These are phyloP conservation scores for Limtongozyma cylindracea DNA, from an alignment of 805 yeast genomes.

Conservation along the genomic window DNA sequence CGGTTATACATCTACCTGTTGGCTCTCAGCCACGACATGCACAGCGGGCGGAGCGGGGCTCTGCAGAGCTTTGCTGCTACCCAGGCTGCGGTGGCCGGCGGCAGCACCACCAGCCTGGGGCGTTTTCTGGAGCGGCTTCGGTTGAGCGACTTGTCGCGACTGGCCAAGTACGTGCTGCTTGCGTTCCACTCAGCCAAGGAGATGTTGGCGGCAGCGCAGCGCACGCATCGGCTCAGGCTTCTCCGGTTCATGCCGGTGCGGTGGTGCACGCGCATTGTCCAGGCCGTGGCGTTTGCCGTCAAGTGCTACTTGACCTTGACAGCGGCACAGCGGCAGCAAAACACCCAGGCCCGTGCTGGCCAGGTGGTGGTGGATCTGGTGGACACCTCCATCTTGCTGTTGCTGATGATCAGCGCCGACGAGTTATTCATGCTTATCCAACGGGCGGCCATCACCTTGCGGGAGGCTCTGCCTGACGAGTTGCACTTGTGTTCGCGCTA, in stretches of 20 bases:
- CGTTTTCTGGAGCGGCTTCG: too few relatives aligned
- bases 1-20: constrained; percentile 65
- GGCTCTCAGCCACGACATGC: constrained; percentile 21
- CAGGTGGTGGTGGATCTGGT: constrained; percentile 2
- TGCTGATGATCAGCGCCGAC: constrained; percentile 43
- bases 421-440: constrained; percentile 46
- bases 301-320: constrained; percentile 57
- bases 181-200: constrained; percentile 76
- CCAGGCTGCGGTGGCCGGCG: too few relatives aligned
- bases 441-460: constrained; percentile 41
- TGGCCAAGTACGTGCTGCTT: constrained; percentile 54
- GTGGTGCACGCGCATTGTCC: constrained; percentile 69
- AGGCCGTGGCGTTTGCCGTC: constrained; percentile 76
- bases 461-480: constrained; percentile 79
- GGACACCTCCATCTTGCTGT: constrained; percentile 8
- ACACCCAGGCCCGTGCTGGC: constrained; percentile 8
- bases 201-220: constrained; percentile 39
- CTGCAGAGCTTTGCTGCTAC: constrained; percentile 3
- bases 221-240: constrained; percentile 39
- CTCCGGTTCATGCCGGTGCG: constrained; percentile 72
- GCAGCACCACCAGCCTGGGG: too few relatives aligned
- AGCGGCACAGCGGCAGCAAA: too few relatives aligned
- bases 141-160: constrained; percentile 43
- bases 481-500: constrained; percentile 64
- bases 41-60: constrained; percentile 1